These are phyloP conservation scores for Neonothopanus nambi DNA, from an alignment of 1,284 basidiomycete genomes.

Conservation along the genomic window DNA sequence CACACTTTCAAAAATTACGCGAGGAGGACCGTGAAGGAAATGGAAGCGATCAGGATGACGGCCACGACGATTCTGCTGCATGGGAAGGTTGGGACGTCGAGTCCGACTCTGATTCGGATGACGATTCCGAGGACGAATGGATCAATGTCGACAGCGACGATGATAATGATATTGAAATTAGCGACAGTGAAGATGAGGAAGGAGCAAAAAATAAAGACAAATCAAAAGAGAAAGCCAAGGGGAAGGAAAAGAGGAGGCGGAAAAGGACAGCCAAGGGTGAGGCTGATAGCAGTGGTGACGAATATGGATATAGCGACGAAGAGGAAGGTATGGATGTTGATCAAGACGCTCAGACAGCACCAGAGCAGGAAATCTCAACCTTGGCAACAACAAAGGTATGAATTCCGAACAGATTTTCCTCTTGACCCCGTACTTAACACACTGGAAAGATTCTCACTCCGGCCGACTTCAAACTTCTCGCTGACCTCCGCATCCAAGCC, in stretches of 20 bases:
- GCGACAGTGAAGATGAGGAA: slow-evolving; percentile 82
- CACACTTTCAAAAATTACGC: slow-evolving; percentile 74
- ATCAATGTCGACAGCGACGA: slow-evolving; percentile 80
- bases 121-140: slow-evolving; percentile 79
- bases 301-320: slow-evolving; percentile 9
- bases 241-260: slow-evolving; percentile 5
- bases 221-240: slow-evolving; percentile 35
- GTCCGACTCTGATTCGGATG: slow-evolving; percentile 65
- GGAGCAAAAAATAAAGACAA: slow-evolving; percentile 5
- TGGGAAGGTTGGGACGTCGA: slow-evolving; percentile 95
- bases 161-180: slow-evolving; percentile 72
- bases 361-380: slow-evolving; percentile 47
- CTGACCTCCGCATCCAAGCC: slow-evolving; percentile 85
- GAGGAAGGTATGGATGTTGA: slow-evolving; percentile 7
- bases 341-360: slow-evolving; percentile 25
- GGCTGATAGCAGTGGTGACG: background rate
- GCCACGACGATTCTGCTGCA: slow-evolving; percentile 65
- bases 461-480: slow-evolving; percentile 93
- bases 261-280: background rate
- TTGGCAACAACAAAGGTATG: slow-evolving; percentile 79
- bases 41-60: slow-evolving; percentile 53
- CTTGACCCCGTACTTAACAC: slow-evolving; percentile 2
- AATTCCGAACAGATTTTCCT: background rate
- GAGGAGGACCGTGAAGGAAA: slow-evolving; percentile 57
- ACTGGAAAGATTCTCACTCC: slow-evolving; percentile 87